Conservation (phyloP, 2,329 filamentous ascomycete species). For the Diaporthe caulivora region DNA sequence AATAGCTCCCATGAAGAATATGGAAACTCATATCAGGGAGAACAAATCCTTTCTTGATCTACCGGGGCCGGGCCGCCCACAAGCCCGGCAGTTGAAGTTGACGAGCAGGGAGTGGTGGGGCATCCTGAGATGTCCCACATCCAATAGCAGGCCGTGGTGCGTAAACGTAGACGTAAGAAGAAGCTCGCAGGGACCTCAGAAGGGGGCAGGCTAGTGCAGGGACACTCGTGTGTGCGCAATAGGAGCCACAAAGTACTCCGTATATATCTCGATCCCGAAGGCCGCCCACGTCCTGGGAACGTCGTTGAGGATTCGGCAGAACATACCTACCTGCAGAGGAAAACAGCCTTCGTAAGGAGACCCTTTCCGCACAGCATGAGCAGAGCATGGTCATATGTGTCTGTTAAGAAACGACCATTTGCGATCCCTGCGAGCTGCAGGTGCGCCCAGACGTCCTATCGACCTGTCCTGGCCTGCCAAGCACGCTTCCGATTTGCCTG, state of each 20-base stretch:
- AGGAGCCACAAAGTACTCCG: background rate
- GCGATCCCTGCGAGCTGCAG: conserved; percentile 6
- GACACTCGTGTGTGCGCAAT: background rate
- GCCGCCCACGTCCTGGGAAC: background rate
- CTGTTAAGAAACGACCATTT: background rate
- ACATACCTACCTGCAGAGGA: no score
- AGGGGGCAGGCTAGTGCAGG: background rate
- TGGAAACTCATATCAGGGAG: background rate
- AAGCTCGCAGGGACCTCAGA: background rate
- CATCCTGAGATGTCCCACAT: conserved; percentile 1
- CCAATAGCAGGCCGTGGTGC: background rate
- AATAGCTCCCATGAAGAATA: background rate
- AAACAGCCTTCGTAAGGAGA: no score
- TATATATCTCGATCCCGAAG: no score
- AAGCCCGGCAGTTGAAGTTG: conserved; percentile 8
- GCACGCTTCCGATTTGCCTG: background rate
- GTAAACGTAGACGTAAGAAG: background rate
- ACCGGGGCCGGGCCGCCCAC: conserved; percentile 6
- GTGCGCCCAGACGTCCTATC: conserved; percentile 14
- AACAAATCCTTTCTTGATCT: background rate
- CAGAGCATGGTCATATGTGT: background rate
- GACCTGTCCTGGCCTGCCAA: conserved; percentile 1
- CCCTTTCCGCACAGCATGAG: no score
- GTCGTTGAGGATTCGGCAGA: background rate
- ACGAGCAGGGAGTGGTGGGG: background rate